A percentile compares a stretch with the other conserved stretches of the same genome.
Conservation (phyloP, 75 land plant species). For the Chamaecyparis obtusa region DNA sequence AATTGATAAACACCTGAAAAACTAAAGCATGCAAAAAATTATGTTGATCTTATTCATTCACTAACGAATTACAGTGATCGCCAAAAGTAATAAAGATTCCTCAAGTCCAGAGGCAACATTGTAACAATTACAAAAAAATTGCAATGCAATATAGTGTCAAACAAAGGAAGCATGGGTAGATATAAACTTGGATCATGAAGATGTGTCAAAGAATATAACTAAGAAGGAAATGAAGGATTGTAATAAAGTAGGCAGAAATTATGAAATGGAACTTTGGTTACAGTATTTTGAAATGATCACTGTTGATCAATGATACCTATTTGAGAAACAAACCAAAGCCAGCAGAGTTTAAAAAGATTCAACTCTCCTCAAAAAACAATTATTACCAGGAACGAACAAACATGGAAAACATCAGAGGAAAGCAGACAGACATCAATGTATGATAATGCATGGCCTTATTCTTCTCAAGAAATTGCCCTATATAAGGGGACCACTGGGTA, state of each 20-base stretch:
- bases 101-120: background rate
- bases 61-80: background rate
- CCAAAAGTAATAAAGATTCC: background rate
- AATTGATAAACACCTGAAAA: background rate
- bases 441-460: background rate
- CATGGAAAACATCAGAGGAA: too few relatives aligned
- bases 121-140: background rate
- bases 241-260: background rate
- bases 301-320: background rate
- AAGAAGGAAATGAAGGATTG: background rate
- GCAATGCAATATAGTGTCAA: background rate
- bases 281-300: background rate
- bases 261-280: background rate
- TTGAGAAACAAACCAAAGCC: background rate
- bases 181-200: background rate
- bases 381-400: too few relatives aligned
- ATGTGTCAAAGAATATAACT: background rate
- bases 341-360: background rate
- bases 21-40: background rate
- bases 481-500: background rate
- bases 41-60: background rate
- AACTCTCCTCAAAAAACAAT: background rate
- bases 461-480: background rate
- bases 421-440: background rate
- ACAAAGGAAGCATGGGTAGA: background rate